A percentile compares a stretch with the other conserved stretches of the same genome.
Conservation (phyloP, 192 early-diverging fungal genomes). For the Coemansia sp. region DNA sequence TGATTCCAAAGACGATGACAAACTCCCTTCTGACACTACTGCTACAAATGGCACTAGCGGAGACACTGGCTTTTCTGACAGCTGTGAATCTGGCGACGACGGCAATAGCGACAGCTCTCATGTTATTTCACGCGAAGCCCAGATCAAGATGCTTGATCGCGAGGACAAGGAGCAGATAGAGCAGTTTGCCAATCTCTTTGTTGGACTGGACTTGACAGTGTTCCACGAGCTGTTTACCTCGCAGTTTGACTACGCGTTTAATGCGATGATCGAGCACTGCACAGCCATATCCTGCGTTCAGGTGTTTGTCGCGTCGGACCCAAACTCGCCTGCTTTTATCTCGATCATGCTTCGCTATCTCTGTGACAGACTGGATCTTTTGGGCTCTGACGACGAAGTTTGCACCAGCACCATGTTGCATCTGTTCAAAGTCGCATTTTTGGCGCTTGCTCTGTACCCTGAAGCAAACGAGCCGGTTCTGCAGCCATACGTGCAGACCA, state of each 20-base stretch:
- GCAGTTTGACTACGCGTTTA: slow-evolving; percentile 83
- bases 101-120: background rate
- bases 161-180: slow-evolving; percentile 93
- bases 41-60: background rate
- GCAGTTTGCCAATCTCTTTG: slow-evolving; percentile 84
- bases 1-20: background rate
- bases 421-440: slow-evolving; percentile 91
- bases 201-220: slow-evolving; percentile 77
- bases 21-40: background rate
- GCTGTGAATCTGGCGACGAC: slow-evolving; percentile 1
- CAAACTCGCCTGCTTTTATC: slow-evolving; percentile 53
- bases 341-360: slow-evolving; percentile 56
- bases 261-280: slow-evolving; percentile 75
- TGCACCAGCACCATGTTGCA: slow-evolving; percentile 70
- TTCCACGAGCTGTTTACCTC: slow-evolving; percentile 96
- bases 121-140: slow-evolving; percentile 34
- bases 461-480: slow-evolving; percentile 88
- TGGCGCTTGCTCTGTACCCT: slow-evolving; percentile 90
- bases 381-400: slow-evolving; percentile 48
- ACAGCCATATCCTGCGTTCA: slow-evolving; percentile 82
- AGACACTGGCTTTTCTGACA: background rate
- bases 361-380: slow-evolving; percentile 41
- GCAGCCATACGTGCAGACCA: slow-evolving; percentile 86
- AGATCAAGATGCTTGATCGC: slow-evolving; percentile 67
- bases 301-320: slow-evolving; percentile 80